Evolutionary conservation across 768 basidiomycete genomes (phyloP).

Genomic region (Leccinum sublutescens): DNA sequence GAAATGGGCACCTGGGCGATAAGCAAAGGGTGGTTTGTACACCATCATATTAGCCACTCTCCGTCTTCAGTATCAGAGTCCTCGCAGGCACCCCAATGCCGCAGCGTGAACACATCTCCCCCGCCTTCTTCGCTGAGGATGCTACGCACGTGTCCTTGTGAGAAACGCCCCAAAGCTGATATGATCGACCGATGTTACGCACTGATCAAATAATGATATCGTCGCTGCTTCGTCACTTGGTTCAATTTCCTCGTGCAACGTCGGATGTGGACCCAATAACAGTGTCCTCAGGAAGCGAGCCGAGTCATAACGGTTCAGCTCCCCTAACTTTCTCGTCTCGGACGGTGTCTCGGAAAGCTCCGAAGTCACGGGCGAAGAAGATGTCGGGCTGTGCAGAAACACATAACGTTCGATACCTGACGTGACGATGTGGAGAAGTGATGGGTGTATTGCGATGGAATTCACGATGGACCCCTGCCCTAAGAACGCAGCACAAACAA

Average conservation of each 20-base stretch:
- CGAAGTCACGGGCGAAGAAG: slow-evolving; percentile 48
- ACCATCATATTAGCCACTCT: slow-evolving; percentile 23
- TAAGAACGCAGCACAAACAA: slow-evolving; percentile 22
- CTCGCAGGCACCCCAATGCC: slow-evolving; percentile 39
- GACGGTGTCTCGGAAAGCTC: slow-evolving; percentile 46
- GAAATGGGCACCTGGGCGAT: not conserved
- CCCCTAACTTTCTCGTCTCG: slow-evolving; percentile 46
- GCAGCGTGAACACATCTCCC: slow-evolving; percentile 51
- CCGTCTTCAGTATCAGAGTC: slow-evolving; percentile 26
- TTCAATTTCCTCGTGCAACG: slow-evolving; percentile 28
- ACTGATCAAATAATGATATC: slow-evolving; percentile 75
- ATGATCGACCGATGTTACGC: slow-evolving; percentile 24
- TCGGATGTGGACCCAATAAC: slow-evolving; percentile 27
- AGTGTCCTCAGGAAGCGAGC: slow-evolving; percentile 39
- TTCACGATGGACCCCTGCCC: slow-evolving; percentile 82
- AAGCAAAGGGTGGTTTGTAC: not conserved
- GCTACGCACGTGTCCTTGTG: slow-evolving; percentile 35
- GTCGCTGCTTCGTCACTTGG: slow-evolving; percentile 46
- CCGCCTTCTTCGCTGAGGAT: slow-evolving; percentile 58
- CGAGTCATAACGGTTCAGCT: slow-evolving; percentile 35
- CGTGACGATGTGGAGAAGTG: slow-evolving; percentile 62
- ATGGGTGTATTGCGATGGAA: slow-evolving; percentile 68
- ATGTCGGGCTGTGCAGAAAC: slow-evolving; percentile 65
- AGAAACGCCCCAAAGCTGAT: not conserved
- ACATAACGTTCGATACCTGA: slow-evolving; percentile 73